Percentiles rank a stretch among this genome's conserved stretches.
Conservation (phyloP, 1,139 yeast species). For the Suhomyces ambrosiae region DNA sequence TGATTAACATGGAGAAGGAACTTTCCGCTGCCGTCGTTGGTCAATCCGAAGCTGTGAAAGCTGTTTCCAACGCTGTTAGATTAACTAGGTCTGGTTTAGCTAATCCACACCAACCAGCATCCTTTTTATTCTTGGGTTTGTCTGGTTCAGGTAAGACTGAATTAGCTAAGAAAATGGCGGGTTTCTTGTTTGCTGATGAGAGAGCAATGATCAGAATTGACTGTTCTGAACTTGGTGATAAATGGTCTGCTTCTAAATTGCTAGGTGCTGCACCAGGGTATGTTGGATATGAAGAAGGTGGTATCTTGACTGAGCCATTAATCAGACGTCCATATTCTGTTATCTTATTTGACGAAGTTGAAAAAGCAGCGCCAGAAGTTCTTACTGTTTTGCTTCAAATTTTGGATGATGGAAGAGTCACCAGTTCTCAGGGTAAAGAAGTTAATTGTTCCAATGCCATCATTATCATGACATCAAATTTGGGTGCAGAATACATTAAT, state of each 20-base stretch:
- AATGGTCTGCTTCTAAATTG: slow-evolving; percentile 91
- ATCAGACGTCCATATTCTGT: slow-evolving; percentile 94
- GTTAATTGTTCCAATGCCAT: slow-evolving; percentile 92
- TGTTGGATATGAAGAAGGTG: slow-evolving; percentile 98
- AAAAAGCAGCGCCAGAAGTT: slow-evolving; percentile 99
- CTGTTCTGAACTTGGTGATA: slow-evolving; percentile 94
- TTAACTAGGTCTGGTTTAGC: slow-evolving; percentile 93
- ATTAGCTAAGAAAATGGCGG: slow-evolving; percentile 93
- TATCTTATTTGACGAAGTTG: slow-evolving; percentile 92
- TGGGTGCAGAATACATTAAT: slow-evolving; percentile 90
- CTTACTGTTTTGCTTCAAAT: slow-evolving; percentile 87
- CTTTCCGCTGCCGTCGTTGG: slow-evolving; percentile 87
- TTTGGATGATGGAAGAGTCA: slow-evolving; percentile 94
- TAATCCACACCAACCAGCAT: slow-evolving; percentile 94
- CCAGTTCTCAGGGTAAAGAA: slow-evolving; percentile 91
- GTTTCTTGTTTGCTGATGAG: slow-evolving; percentile 92
- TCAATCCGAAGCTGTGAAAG: slow-evolving; percentile 93
- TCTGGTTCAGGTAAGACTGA: slow-evolving; percentile 99
- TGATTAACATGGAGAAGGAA: slow-evolving; percentile 91
- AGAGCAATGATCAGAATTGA: slow-evolving; percentile 96
- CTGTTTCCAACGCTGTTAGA: slow-evolving; percentile 93
- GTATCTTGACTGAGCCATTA: slow-evolving; percentile 88
- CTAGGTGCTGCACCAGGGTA: slow-evolving; percentile 99
- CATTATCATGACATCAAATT: slow-evolving; percentile 93
- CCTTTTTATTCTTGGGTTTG: slow-evolving; percentile 90